phyloP scores from a whole-genome alignment of 2,329 filamentous ascomycete species.

The Alternaria solani region DNA sequence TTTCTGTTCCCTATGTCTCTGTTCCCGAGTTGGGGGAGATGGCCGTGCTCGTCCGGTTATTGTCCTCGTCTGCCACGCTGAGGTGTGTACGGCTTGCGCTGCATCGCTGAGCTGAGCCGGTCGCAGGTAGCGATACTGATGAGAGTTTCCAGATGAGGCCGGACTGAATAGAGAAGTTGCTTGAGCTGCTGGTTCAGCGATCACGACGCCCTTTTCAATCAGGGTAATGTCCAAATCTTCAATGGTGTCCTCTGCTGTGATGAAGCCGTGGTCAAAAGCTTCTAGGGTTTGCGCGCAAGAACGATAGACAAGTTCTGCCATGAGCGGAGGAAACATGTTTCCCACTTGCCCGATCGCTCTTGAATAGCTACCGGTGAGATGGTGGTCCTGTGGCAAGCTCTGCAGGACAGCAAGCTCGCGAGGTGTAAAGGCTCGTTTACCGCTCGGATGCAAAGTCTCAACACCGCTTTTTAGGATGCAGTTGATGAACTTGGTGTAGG shows the following conservation, averaged over 20 bases:
- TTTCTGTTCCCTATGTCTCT: no score
- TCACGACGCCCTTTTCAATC: no score
- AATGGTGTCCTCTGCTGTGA: slow-evolving; percentile 35
- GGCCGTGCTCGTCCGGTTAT: no score
- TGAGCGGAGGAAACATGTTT: slow-evolving; percentile 32
- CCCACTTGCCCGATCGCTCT: slow-evolving; percentile 31
- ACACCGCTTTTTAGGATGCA: slow-evolving; percentile 33
- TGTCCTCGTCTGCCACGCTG: no score
- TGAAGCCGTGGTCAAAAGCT: slow-evolving; percentile 37
- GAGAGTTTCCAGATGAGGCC: no score
- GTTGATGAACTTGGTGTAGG: background rate
- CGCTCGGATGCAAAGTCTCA: slow-evolving; percentile 23
- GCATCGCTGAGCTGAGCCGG: no score
- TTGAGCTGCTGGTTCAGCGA: background rate
- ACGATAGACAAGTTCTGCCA: slow-evolving; percentile 19
- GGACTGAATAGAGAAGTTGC: no score
- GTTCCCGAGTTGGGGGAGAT: no score
- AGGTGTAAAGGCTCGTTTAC: slow-evolving; percentile 24
- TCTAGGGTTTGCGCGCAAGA: slow-evolving; percentile 21
- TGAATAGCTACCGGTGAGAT: slow-evolving; percentile 13
- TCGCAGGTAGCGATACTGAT: no score
- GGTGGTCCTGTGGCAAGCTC: slow-evolving; percentile 21
- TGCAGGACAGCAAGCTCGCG: slow-evolving; percentile 32
- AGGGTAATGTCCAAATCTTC: slow-evolving; percentile 19
- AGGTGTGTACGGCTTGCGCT: no score